Evolutionary conservation across 192 early-diverging fungal species (phyloP).

Genomic region (Haplosporangium gracile): DNA sequence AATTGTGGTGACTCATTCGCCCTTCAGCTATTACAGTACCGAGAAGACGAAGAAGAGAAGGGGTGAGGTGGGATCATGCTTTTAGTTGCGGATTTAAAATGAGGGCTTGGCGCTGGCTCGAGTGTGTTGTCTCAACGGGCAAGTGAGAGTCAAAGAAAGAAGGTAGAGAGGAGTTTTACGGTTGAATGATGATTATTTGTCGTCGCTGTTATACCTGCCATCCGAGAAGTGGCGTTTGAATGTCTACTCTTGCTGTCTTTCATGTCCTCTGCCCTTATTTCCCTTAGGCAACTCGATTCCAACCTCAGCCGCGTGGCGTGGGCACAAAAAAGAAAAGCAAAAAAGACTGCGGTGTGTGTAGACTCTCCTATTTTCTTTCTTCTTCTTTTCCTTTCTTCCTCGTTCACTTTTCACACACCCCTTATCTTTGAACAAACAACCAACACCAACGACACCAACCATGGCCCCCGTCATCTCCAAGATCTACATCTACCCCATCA

Average conservation of each 20-base stretch:
- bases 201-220: neutral
- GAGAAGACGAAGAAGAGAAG: neutral
- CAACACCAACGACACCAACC: neutral
- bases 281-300: neutral
- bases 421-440: neutral
- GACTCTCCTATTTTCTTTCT: neutral
- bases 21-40: neutral
- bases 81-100: neutral
- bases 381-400: conserved; percentile 7
- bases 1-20: neutral
- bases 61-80: neutral
- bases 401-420: neutral
- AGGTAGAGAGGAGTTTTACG: neutral
- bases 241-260: too few relatives aligned
- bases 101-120: neutral
- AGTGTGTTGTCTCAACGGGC: neutral
- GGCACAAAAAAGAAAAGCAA: neutral
- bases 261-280: neutral
- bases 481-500: conserved; percentile 69
- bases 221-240: neutral
- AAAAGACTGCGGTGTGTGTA: neutral
- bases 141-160: neutral
- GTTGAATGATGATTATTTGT: neutral
- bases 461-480: conserved; percentile 49
- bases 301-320: neutral